Base-by-base conservation (phyloP, 345 rosid genomes). In the Eucalyptus urophylla region DNA sequence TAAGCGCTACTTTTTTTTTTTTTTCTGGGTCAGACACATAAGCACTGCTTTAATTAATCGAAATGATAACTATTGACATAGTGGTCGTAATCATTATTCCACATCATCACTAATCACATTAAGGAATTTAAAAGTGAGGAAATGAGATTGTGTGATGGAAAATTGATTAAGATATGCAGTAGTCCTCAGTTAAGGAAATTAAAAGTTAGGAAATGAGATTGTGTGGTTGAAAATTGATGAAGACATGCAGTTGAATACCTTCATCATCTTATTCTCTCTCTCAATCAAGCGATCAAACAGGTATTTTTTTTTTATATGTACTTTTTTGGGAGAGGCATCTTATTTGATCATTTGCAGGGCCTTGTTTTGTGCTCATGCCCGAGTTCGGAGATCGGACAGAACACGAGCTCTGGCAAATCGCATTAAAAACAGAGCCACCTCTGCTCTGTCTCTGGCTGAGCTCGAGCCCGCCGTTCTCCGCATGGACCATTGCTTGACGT, bases 1-100 rank as follows among this genome's bases (percentile, higher is more conserved):
- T 33, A n/a, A 67, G 22, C 22, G 1, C 56, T 53, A 0, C 10
- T 53, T 53, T 45, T 47, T 11, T 11, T 49, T 14, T 14, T 51
- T 51, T 17, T 19, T 7, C 0, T 19, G 24, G 56, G 4, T 53
- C 0, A 53, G 2, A 17, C 6, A 53, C 2, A 53, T 19, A 8
- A 53, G 24, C 5, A n/a, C 11, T 8, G 0, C 1, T 72, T 37
- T 19, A 72, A 37, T 72, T 11, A 6, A 37, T 69, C 2, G 8
- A 11, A 17, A 10, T 37, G 45, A 72, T n/a, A 19, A 37, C 45
- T 37, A 72, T 72, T 6, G 81, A 72, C 2, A 13, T 11, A 3
- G 44, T 1, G 0, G 5, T 19, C 2, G 0, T 9, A 19, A 6
- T 72, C 45, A 37, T 72, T 5, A 72, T 72, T 72, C 12, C 14